Evolutionary conservation across 75 land plant genomes (phyloP).

Genomic region (Pinus tabuliformis): DNA sequence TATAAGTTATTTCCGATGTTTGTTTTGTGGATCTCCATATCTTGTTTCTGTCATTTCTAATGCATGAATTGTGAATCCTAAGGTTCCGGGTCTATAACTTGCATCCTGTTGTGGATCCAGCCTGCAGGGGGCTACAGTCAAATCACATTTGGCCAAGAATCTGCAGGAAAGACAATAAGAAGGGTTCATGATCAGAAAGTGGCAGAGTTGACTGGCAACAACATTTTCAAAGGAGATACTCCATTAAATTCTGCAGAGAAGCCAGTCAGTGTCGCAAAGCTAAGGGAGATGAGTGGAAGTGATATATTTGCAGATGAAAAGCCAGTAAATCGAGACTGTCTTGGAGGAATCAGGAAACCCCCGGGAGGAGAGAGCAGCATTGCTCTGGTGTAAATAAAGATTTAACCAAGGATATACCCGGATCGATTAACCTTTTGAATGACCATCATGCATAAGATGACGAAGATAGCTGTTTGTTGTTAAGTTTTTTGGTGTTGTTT

Average conservation of each 20-base stretch:
- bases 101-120: constrained; percentile 13
- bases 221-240: constrained; percentile 64
- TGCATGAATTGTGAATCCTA: not conserved
- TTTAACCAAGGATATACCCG: not conserved
- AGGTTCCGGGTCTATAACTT: not conserved
- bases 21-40: not conserved
- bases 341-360: constrained; percentile 84
- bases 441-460: constrained; percentile 1
- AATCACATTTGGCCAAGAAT: constrained; percentile 51
- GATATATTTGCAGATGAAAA: constrained; percentile 81
- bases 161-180: constrained; percentile 43
- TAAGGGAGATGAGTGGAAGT: constrained; percentile 71
- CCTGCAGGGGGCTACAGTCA: constrained; percentile 61
- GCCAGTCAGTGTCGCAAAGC: constrained; percentile 60
- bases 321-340: constrained; percentile 41
- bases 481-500: constrained; percentile 4
- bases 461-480: not conserved
- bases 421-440: constrained; percentile 3
- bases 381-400: constrained; percentile 43
- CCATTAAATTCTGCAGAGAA: constrained; percentile 56
- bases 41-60: not conserved
- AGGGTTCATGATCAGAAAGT: constrained; percentile 73
- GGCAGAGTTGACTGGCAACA: constrained; percentile 70
- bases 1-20: too few species aligned
- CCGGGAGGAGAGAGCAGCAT: constrained; percentile 97